Evolutionary conservation across 805 yeast genomes (phyloP).

Genomic region (Wickerhamiella bombiphila): DNA sequence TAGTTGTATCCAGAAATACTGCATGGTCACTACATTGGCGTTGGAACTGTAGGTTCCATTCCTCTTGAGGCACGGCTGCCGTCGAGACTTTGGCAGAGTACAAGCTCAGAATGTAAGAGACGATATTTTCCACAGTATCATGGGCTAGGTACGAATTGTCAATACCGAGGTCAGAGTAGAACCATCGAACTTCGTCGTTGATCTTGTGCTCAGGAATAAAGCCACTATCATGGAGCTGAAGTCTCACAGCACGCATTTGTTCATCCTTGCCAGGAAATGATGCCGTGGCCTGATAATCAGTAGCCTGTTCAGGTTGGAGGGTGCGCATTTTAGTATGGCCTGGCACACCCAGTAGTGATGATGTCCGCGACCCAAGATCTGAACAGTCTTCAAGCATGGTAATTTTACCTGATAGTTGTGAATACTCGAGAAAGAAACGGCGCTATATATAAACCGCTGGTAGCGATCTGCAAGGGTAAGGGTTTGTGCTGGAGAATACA

Average conservation of each 20-base stretch:
- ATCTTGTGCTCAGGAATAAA: constrained; percentile 79
- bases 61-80: constrained; percentile 25
- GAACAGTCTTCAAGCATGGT: too few relatives aligned
- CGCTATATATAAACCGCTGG: neutral
- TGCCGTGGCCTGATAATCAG: constrained; percentile 36
- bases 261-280: constrained; percentile 59
- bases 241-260: constrained; percentile 70
- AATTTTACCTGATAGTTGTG: constrained; percentile 3
- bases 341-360: constrained; percentile 19
- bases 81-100: constrained; percentile 91
- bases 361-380: constrained; percentile 4
- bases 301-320: constrained; percentile 10
- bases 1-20: constrained; percentile 69
- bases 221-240: constrained; percentile 65
- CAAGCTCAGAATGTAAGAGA: constrained; percentile 70
- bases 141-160: constrained; percentile 86
- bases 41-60: constrained; percentile 60
- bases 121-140: constrained; percentile 67
- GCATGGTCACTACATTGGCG: constrained; percentile 77
- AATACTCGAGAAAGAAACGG: neutral
- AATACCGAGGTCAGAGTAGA: constrained; percentile 73
- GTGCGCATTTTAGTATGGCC: constrained; percentile 18
- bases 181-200: constrained; percentile 80
- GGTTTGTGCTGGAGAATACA: too few relatives aligned
- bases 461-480: too few relatives aligned